A percentile compares a stretch with the other conserved stretches of the same genome.
These are phyloP conservation scores for Diplodia intermedia DNA, from an alignment of 2,329 filamentous ascomycete genomes.

Conservation along the genomic window DNA sequence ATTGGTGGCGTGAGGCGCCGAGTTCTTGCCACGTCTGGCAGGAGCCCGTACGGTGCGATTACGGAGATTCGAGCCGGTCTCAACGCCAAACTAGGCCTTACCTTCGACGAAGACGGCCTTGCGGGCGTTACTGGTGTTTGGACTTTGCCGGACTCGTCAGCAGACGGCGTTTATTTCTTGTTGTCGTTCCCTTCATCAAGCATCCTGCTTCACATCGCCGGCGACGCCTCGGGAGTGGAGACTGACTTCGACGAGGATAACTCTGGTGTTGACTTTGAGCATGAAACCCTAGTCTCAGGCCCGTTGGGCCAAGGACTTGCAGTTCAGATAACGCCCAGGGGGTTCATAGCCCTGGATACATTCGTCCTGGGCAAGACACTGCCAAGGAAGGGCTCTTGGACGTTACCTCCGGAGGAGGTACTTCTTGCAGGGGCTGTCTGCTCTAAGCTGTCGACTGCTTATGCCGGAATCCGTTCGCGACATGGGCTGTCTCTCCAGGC, in stretches of 20 bases:
- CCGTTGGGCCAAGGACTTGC: conserved; percentile 37
- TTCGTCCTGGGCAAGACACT: conserved; percentile 6
- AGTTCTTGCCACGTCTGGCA: conserved; percentile 52
- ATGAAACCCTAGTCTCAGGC: conserved; percentile 45
- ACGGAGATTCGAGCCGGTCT: conserved; percentile 54
- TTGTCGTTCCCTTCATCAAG: conserved; percentile 47
- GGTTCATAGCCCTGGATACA: conserved; percentile 39
- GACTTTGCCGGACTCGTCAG: conserved; percentile 41
- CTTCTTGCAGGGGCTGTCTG: conserved; percentile 23
- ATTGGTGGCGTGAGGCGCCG: conserved; percentile 35
- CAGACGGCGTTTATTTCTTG: conserved; percentile 46
- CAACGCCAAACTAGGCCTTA: conserved; percentile 45
- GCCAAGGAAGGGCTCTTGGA: conserved; percentile 23
- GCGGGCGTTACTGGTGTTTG: conserved; percentile 48
- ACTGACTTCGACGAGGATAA: conserved; percentile 35
- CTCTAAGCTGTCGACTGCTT: conserved; percentile 35
- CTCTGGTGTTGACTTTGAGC: conserved; percentile 40
- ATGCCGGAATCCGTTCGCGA: conserved; percentile 34
- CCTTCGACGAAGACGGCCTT: conserved; percentile 40
- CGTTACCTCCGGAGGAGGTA: conserved; percentile 8
- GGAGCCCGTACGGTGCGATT: conserved; percentile 52
- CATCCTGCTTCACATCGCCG: conserved; percentile 41
- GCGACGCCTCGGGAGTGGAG: conserved; percentile 31
- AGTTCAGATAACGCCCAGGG: conserved; percentile 44
- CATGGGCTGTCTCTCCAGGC: conserved; percentile 18